A percentile compares a stretch with the other conserved stretches of the same genome.
Evolutionary conservation across 768 basidiomycete genomes (phyloP).

Genomic region (Hortiboletus flavorubellus): DNA sequence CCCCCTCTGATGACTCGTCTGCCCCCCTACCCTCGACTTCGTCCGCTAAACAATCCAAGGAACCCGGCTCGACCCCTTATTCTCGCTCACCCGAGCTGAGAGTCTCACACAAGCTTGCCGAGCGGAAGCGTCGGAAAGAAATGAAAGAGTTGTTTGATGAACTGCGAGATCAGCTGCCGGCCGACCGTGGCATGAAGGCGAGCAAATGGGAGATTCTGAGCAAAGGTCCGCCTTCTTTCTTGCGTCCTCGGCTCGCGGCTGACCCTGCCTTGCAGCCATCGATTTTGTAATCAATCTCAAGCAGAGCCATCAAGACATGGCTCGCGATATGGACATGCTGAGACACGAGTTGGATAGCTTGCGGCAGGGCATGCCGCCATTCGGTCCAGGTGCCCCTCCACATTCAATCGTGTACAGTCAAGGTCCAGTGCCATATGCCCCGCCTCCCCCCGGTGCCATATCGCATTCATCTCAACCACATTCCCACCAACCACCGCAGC

Average conservation of each 20-base stretch:
- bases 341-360: conserved; percentile 67
- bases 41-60: conserved; percentile 40
- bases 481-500: conserved; percentile 31
- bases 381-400: conserved; percentile 47
- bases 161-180: conserved; percentile 86
- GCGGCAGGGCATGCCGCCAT: conserved; percentile 57
- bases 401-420: conserved; percentile 52
- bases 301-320: conserved; percentile 71
- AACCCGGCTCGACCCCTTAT: conserved; percentile 71
- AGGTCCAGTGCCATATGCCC: conserved; percentile 44
- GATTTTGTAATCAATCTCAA: conserved; percentile 84
- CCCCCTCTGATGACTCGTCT: conserved; percentile 40
- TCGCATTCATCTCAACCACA: conserved; percentile 39
- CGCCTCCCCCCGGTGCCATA: conserved; percentile 43
- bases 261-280: conserved; percentile 53
- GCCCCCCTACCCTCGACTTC: conserved; percentile 35
- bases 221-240: conserved; percentile 60
- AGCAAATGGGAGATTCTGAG: conserved; percentile 99
- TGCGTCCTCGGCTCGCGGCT: neutral
- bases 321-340: conserved; percentile 73
- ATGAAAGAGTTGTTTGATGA: conserved; percentile 99
- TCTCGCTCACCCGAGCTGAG: conserved; percentile 93
- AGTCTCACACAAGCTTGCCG: conserved; percentile 95
- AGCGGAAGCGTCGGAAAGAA: conserved; percentile 94
- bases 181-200: conserved; percentile 91